Evolutionary conservation across 257 asterid species (phyloP).

Genomic region (Solanum chmielewskii): DNA sequence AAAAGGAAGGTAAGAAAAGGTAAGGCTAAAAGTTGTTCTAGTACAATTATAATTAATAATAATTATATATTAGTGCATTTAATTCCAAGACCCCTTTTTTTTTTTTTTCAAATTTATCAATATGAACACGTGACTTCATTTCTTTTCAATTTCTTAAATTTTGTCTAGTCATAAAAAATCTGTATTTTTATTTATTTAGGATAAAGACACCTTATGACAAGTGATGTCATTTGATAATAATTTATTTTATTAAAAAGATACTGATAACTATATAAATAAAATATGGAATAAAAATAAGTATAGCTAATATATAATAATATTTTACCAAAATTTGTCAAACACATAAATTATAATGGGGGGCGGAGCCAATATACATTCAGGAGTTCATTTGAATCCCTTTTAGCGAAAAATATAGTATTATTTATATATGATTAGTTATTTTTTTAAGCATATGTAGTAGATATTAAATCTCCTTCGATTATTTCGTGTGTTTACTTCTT

Average conservation of each 20-base stretch:
- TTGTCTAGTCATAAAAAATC: background rate
- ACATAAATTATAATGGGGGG: background rate
- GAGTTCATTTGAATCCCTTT: too few species aligned
- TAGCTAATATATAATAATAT: background rate
- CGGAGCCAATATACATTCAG: rapidly evolving
- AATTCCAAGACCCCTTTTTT: background rate
- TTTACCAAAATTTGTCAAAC: too few species aligned
- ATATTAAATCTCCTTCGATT: too few species aligned
- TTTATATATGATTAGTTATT: too few species aligned
- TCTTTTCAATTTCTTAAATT: background rate
- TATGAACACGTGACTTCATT: background rate
- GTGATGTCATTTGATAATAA: background rate
- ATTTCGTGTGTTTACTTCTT: too few species aligned
- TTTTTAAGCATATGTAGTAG: too few species aligned
- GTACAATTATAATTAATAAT: background rate
- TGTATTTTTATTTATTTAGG: background rate
- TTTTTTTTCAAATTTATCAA: background rate
- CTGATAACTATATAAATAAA: background rate
- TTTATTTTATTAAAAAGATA: background rate
- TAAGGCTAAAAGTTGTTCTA: background rate
- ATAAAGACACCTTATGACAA: background rate
- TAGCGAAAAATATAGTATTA: too few species aligned
- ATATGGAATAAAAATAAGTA: background rate
- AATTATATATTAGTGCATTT: background rate
- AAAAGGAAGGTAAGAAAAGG: background rate